These are phyloP conservation scores for Candida pseudofarinosa DNA, from an alignment of 805 yeast genomes.

Conservation along the genomic window DNA sequence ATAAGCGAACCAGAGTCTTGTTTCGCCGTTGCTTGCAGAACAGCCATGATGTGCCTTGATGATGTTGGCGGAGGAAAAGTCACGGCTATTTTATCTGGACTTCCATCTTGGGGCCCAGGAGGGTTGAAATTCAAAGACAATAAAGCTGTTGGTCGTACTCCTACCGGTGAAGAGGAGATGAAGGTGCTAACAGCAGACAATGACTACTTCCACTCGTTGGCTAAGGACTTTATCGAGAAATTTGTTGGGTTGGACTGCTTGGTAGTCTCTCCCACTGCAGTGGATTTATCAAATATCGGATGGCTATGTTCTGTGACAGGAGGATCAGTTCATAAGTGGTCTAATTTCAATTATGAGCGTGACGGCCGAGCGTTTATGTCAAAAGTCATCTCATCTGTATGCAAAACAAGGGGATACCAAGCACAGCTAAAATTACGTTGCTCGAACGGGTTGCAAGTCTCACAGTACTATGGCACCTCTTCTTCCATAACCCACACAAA, in stretches of 20 bases:
- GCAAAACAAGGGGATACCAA: slow-evolving; percentile 63
- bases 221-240: slow-evolving; percentile 49
- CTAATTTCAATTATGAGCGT: slow-evolving; percentile 59
- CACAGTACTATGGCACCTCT: slow-evolving; percentile 62
- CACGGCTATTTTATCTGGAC: slow-evolving; percentile 56
- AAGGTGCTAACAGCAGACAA: slow-evolving; percentile 55
- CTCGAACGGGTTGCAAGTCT: slow-evolving; percentile 81
- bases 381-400: slow-evolving; percentile 52
- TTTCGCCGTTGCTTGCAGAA: slow-evolving; percentile 73
- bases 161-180: slow-evolving; percentile 42
- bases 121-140: slow-evolving; percentile 45
- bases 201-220: slow-evolving; percentile 57
- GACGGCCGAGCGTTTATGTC: slow-evolving; percentile 67
- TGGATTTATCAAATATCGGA: slow-evolving; percentile 74
- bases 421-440: slow-evolving; percentile 81
- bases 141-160: slow-evolving; percentile 35
- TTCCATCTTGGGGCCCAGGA: slow-evolving; percentile 86
- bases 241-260: slow-evolving; percentile 77
- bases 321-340: slow-evolving; percentile 63
- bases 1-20: slow-evolving; percentile 58
- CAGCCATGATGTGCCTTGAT: slow-evolving; percentile 60
- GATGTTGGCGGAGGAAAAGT: slow-evolving; percentile 82
- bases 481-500: slow-evolving; percentile 20
- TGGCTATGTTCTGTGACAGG: slow-evolving; percentile 65
- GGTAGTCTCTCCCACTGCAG: slow-evolving; percentile 58